Conservation (phyloP, 805 yeast species). For the Saccharomycopsis sp. region DNA sequence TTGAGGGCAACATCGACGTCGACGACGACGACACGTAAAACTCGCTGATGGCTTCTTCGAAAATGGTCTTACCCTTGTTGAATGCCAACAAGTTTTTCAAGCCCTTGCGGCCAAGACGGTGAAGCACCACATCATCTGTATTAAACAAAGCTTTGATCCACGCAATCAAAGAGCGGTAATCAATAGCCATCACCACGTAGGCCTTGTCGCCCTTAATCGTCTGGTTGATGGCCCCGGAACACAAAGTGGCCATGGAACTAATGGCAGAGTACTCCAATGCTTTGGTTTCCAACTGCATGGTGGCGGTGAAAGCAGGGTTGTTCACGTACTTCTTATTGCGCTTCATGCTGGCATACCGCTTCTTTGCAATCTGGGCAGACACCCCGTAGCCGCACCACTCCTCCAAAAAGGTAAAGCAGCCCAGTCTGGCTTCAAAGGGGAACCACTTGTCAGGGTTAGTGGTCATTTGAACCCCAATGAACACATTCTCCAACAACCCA, state of each 20-base stretch:
- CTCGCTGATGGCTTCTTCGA: conserved; percentile 54
- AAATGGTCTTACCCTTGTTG: conserved; percentile 48
- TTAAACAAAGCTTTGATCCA: conserved; percentile 74
- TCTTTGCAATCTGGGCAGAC: conserved; percentile 47
- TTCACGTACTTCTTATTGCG: conserved; percentile 29
- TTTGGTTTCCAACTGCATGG: conserved; percentile 30
- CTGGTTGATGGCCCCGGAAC: conserved; percentile 62
- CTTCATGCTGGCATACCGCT: conserved; percentile 54
- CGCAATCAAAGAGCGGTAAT: conserved; percentile 52
- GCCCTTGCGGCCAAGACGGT: conserved; percentile 60
- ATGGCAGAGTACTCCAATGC: conserved; percentile 66
- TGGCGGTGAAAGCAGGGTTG: conserved; percentile 25
- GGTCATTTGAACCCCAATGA: conserved; percentile 40
- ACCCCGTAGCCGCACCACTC: conserved; percentile 95
- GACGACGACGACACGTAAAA: conserved; percentile 27
- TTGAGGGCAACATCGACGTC: no score
- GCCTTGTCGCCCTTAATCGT: conserved; percentile 38
- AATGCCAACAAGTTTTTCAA: conserved; percentile 51
- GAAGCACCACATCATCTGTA: conserved; percentile 39
- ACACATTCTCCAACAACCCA: conserved; percentile 70
- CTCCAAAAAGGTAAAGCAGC: conserved; percentile 71
- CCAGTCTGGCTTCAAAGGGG: conserved; percentile 80
- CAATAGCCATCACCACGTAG: conserved; percentile 54
- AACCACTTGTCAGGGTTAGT: conserved; percentile 47
- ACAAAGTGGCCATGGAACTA: conserved; percentile 75